Conservation (phyloP, 495 filamentous ascomycete species). For the Geoglossum glabrum region DNA sequence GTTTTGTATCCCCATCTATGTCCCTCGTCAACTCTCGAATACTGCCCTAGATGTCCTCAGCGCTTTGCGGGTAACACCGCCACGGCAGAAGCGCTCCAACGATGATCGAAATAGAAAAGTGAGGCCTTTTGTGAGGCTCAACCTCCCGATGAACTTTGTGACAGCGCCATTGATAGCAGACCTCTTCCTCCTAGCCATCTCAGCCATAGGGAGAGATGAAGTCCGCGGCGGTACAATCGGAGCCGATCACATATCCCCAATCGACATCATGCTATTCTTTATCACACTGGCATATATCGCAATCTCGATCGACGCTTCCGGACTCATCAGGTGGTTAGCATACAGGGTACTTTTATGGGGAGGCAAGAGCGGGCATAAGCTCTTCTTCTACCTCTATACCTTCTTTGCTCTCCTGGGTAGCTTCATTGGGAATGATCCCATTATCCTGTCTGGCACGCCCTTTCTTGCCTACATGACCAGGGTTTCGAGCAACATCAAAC, state of each 20-base stretch:
- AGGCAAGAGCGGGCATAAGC: slow-evolving; percentile 34
- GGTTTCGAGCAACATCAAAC: slow-evolving; percentile 44
- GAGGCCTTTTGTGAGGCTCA: slow-evolving; percentile 22
- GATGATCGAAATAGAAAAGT: slow-evolving; percentile 10
- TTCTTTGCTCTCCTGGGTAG: slow-evolving; percentile 47
- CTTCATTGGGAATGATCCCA: slow-evolving; percentile 50
- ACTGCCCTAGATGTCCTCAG: slow-evolving; percentile 22
- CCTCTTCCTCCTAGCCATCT: slow-evolving; percentile 41
- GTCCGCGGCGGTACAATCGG: slow-evolving; percentile 42
- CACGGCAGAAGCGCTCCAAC: slow-evolving; percentile 11
- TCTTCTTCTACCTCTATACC: slow-evolving; percentile 47
- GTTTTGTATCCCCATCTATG: slow-evolving; percentile 34
- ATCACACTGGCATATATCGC: slow-evolving; percentile 52
- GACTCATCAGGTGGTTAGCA: slow-evolving; percentile 41
- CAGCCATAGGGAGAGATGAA: slow-evolving; percentile 38
- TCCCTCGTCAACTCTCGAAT: slow-evolving; percentile 28
- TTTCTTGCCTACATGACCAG: slow-evolving; percentile 55
- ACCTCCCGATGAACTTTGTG: slow-evolving; percentile 43
- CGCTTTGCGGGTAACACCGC: slow-evolving; percentile 28
- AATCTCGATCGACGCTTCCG: slow-evolving; percentile 52
- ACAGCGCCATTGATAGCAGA: slow-evolving; percentile 44
- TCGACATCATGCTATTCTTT: slow-evolving; percentile 19
- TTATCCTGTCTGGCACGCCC: slow-evolving; percentile 46
- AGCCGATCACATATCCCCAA: slow-evolving; percentile 11
- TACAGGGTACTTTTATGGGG: slow-evolving; percentile 46